These are phyloP conservation scores for Pluteus cervinus DNA, from an alignment of 768 basidiomycete genomes.

Conservation along the genomic window DNA sequence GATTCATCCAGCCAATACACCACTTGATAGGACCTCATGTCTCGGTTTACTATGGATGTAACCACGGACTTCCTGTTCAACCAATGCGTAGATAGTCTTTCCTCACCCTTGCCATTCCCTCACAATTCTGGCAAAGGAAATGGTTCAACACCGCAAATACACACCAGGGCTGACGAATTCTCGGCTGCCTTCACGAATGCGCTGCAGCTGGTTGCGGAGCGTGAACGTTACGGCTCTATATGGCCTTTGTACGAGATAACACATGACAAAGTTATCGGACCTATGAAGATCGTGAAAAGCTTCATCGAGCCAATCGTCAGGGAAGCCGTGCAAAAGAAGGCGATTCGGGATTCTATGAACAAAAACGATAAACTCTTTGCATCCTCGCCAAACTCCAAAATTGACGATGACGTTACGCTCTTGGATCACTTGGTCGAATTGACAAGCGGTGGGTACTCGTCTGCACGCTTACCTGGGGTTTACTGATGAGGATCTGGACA, in stretches of 20 bases:
- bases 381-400: no score
- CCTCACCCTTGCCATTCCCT: slow-evolving; percentile 19
- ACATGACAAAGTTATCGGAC: slow-evolving; percentile 30
- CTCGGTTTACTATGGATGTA: slow-evolving; percentile 52
- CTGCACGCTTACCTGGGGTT: no score
- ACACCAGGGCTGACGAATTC: no score
- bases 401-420: no score
- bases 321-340: slow-evolving; percentile 31
- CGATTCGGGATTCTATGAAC: no score
- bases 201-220: slow-evolving; percentile 24
- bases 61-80: slow-evolving; percentile 55
- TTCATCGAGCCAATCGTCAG: slow-evolving; percentile 44
- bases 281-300: slow-evolving; percentile 34
- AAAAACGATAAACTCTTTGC: no score
- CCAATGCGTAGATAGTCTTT: slow-evolving; percentile 30
- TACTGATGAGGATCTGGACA: no score
- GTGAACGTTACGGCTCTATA: slow-evolving; percentile 27
- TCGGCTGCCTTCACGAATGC: slow-evolving; percentile 31
- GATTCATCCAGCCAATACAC: slow-evolving; percentile 32
- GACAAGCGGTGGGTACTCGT: no score
- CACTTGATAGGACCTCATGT: slow-evolving; percentile 28
- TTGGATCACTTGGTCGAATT: no score
- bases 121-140: slow-evolving; percentile 14
- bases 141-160: slow-evolving; percentile 23
- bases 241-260: slow-evolving; percentile 44